These are phyloP conservation scores for Lactifluus hygrophoroides DNA, from an alignment of 768 basidiomycete genomes.

Conservation along the genomic window DNA sequence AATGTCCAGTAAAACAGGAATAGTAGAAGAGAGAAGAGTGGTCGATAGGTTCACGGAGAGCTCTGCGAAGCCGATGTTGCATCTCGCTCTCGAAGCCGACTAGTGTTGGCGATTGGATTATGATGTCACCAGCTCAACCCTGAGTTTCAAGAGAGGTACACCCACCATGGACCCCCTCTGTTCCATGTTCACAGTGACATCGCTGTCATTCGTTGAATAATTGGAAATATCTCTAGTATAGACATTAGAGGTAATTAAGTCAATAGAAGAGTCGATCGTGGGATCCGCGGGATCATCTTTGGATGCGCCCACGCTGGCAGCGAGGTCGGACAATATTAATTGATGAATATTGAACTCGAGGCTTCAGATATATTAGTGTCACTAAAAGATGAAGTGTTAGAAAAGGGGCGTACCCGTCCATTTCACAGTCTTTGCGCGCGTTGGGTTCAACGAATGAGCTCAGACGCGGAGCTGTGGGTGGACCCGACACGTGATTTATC, in stretches of 20 bases:
- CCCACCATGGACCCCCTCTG: conserved; percentile 55
- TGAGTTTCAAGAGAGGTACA: neutral
- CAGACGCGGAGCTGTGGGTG: no score
- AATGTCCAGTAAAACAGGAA: conserved; percentile 57
- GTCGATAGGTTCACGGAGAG: conserved; percentile 59
- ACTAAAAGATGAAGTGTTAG: neutral
- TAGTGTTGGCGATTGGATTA: conserved; percentile 24
- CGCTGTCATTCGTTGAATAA: neutral
- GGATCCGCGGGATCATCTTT: conserved; percentile 14
- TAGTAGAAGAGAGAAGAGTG: conserved; percentile 40
- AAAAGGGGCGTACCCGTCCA: conserved; percentile 7
- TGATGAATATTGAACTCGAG: conserved; percentile 21
- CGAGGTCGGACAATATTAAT: conserved; percentile 21
- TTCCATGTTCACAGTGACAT: conserved; percentile 21
- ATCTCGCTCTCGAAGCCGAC: conserved; percentile 66
- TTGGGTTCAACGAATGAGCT: neutral
- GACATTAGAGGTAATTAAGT: conserved; percentile 55
- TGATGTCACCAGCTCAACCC: neutral
- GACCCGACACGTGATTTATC: no score
- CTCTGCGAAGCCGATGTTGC: conserved; percentile 79
- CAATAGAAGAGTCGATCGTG: conserved; percentile 32
- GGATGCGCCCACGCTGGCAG: conserved; percentile 19
- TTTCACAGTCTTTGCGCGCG: neutral
- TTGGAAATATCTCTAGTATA: conserved; percentile 31
- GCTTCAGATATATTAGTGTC: conserved; percentile 4